These are phyloP conservation scores for Discostella pseudostelligera DNA, from an alignment of 108 stramenopile species.

Conservation along the genomic window DNA sequence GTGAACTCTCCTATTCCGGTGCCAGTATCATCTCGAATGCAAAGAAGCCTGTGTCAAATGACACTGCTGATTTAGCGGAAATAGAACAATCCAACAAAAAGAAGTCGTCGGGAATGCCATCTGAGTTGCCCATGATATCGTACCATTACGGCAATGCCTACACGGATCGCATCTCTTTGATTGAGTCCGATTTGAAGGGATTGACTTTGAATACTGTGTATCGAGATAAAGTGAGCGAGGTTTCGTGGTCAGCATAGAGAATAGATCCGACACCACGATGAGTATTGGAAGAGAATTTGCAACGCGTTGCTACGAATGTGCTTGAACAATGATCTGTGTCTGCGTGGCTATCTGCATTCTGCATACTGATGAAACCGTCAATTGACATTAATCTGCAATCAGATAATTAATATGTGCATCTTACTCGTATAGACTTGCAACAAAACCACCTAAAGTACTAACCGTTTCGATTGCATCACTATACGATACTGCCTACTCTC, in stretches of 20 bases:
- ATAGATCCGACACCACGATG: too few species aligned
- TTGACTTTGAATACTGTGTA: conserved; percentile 57
- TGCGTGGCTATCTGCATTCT: too few species aligned
- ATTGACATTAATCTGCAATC: too few species aligned
- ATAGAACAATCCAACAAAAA: conserved; percentile 38
- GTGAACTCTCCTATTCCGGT: conserved; percentile 37
- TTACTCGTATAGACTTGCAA: too few species aligned
- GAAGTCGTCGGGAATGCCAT: conserved; percentile 13
- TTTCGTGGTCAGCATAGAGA: background rate
- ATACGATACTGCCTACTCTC: too few species aligned
- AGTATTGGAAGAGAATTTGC: too few species aligned
- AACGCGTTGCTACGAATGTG: too few species aligned
- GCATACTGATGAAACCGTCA: too few species aligned
- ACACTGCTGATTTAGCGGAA: conserved; percentile 39
- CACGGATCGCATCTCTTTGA: conserved; percentile 39
- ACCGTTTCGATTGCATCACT: too few species aligned
- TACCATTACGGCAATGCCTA: conserved; percentile 61
- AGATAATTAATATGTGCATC: too few species aligned
- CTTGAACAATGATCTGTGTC: too few species aligned
- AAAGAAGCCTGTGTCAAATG: conserved; percentile 15
- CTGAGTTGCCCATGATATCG: conserved; percentile 35
- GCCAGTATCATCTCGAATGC: conserved; percentile 42
- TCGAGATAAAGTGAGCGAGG: conserved; percentile 28
- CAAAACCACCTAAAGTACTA: too few species aligned
- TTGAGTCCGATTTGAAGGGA: conserved; percentile 28